Conservation (phyloP, 1,284 basidiomycete genomes). For the Pholiota adiposa region DNA sequence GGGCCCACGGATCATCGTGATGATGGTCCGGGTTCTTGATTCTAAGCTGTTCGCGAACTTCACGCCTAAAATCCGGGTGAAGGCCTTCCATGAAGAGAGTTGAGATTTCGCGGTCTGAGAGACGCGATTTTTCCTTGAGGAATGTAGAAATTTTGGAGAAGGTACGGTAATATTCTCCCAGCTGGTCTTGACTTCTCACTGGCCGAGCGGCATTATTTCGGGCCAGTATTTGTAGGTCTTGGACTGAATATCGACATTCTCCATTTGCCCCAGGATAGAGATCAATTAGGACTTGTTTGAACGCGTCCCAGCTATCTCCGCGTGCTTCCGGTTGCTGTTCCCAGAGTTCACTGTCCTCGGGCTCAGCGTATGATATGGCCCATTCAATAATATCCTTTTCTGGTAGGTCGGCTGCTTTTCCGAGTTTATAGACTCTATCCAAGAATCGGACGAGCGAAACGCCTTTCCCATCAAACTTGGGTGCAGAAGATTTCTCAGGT, state of each 20-base stretch:
- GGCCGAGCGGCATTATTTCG: constrained; percentile 2
- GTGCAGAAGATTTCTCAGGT: constrained; percentile 12
- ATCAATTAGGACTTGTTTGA: neutral
- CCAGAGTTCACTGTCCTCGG: constrained; percentile 13
- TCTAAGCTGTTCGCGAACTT: constrained; percentile 13
- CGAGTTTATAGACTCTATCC: constrained; percentile 9
- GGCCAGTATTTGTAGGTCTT: constrained; percentile 5
- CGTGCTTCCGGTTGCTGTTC: neutral
- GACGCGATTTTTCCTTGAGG: constrained; percentile 10
- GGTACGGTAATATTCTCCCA: constrained; percentile 10
- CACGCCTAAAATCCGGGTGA: neutral
- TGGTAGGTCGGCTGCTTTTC: neutral
- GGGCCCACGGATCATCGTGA: constrained; percentile 12
- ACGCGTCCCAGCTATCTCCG: constrained; percentile 2
- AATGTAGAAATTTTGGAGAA: constrained; percentile 6
- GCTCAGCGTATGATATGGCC: constrained; percentile 5
- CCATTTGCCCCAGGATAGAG: constrained; percentile 8
- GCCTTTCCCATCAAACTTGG: constrained; percentile 12
- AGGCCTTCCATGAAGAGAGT: constrained; percentile 9
- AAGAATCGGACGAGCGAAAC: neutral
- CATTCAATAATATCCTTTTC: constrained; percentile 11
- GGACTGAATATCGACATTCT: constrained; percentile 11
- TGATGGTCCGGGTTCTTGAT: constrained; percentile 16
- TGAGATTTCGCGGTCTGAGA: constrained; percentile 11
- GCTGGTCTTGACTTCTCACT: constrained; percentile 6